A percentile compares a stretch with the other conserved stretches of the same genome.
Conservation (phyloP, 495 filamentous ascomycete species). For the Endocarpon pusillum region DNA sequence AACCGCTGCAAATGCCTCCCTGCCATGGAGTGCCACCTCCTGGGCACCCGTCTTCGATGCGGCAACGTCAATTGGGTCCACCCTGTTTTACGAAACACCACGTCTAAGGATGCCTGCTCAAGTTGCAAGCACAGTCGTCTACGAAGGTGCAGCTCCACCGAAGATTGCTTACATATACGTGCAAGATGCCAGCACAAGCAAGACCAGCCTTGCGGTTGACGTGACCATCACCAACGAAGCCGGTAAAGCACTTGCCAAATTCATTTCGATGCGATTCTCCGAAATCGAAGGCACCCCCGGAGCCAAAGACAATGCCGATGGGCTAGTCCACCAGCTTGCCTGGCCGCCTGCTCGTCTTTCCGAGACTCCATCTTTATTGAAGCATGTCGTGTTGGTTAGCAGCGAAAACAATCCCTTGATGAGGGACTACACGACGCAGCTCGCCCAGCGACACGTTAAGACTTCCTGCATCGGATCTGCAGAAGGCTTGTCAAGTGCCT, state of each 20-base stretch:
- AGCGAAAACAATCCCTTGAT: slow-evolving; percentile 3
- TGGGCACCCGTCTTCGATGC: slow-evolving; percentile 30
- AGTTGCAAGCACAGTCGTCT: slow-evolving; percentile 12
- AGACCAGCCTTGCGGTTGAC: not conserved
- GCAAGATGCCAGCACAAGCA: slow-evolving; percentile 6
- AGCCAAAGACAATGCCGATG: slow-evolving; percentile 12
- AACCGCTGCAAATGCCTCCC: slow-evolving; percentile 3
- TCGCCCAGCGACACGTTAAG: not conserved
- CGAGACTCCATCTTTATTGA: slow-evolving; percentile 12
- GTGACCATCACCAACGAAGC: slow-evolving; percentile 9
- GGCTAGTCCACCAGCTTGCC: slow-evolving; percentile 19
- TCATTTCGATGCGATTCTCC: slow-evolving; percentile 21
- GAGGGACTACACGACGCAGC: slow-evolving; percentile 4
- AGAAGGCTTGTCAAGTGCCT: not conserved
- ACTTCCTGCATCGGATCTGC: not conserved
- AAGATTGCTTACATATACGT: slow-evolving; percentile 16
- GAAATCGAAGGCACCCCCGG: slow-evolving; percentile 21
- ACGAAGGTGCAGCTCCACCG: slow-evolving; percentile 5
- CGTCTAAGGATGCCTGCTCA: slow-evolving; percentile 26
- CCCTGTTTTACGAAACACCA: slow-evolving; percentile 24
- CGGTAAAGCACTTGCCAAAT: slow-evolving; percentile 14
- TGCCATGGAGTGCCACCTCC: slow-evolving; percentile 19
- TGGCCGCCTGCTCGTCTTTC: slow-evolving; percentile 17
- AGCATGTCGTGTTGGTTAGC: slow-evolving; percentile 13
- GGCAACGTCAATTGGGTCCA: slow-evolving; percentile 29